phyloP scores from a whole-genome alignment of 1,284 basidiomycete genomes.

The Tylopilus sp. region DNA sequence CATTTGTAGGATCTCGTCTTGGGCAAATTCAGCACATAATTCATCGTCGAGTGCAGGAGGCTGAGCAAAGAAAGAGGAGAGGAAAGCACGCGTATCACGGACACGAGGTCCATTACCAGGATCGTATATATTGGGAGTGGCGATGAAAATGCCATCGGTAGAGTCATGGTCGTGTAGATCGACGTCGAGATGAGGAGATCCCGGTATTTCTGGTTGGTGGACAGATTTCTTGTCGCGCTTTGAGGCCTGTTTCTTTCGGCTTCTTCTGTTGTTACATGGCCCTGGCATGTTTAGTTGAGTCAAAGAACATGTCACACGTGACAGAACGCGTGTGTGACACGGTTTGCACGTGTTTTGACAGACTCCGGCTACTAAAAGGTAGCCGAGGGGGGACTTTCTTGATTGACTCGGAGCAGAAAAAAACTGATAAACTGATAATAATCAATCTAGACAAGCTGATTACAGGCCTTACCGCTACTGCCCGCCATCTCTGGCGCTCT shows the following conservation, averaged over 20 bases:
- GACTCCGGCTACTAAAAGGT: slow-evolving; percentile 20
- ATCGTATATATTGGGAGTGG: slow-evolving; percentile 72
- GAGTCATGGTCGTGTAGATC: slow-evolving; percentile 1
- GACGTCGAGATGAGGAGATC: slow-evolving; percentile 14
- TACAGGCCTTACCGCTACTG: slow-evolving; percentile 30
- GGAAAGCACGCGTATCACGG: slow-evolving; percentile 67
- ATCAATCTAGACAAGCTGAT: slow-evolving; percentile 38
- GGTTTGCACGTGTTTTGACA: slow-evolving; percentile 31
- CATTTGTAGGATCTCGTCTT: slow-evolving; percentile 79
- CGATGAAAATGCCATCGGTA: slow-evolving; percentile 37
- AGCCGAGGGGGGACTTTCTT: slow-evolving; percentile 12
- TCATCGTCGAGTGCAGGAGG: slow-evolving; percentile 69
- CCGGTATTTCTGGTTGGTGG: not conserved
- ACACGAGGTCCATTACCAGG: slow-evolving; percentile 83
- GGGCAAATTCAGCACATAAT: slow-evolving; percentile 78
- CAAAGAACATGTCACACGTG: slow-evolving; percentile 41
- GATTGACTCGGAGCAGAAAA: slow-evolving; percentile 25
- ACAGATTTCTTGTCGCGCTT: slow-evolving; percentile 47
- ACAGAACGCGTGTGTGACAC: slow-evolving; percentile 45
- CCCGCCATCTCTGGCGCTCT: slow-evolving; percentile 46
- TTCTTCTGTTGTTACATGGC: slow-evolving; percentile 57
- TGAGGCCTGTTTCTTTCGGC: slow-evolving; percentile 45
- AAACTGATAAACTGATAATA: slow-evolving; percentile 29
- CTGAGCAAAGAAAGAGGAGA: slow-evolving; percentile 72
- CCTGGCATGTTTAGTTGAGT: slow-evolving; percentile 52